Conservation (phyloP, 2,329 filamentous ascomycete genomes). For the Ceratocystis destructans region DNA sequence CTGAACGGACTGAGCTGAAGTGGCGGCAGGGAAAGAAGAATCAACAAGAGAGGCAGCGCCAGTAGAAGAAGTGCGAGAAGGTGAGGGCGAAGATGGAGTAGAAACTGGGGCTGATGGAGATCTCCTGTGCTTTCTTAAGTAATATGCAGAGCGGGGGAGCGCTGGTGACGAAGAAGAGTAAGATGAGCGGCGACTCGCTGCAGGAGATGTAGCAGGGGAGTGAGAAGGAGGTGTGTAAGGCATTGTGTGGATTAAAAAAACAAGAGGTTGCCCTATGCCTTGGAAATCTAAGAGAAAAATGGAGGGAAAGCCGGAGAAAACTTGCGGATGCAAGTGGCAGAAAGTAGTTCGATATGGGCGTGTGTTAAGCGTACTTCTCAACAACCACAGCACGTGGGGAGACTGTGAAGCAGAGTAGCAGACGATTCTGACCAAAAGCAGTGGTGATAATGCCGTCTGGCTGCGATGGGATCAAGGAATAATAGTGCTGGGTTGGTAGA, state of each 20-base stretch:
- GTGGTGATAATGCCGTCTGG: neutral
- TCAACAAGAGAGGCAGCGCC: neutral
- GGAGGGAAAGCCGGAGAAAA: neutral
- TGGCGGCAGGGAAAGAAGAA: conserved; percentile 12
- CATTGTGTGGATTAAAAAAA: conserved; percentile 35
- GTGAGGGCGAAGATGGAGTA: conserved; percentile 6
- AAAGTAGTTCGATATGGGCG: neutral
- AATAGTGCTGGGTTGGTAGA: neutral
- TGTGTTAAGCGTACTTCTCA: neutral
- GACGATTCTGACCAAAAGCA: neutral
- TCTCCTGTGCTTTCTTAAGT: conserved; percentile 49
- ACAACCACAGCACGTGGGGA: neutral
- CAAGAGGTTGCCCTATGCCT: neutral
- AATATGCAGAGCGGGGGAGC: conserved; percentile 51
- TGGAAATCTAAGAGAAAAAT: neutral
- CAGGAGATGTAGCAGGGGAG: conserved; percentile 46
- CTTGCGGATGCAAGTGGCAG: neutral
- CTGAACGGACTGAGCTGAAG: conserved; percentile 7
- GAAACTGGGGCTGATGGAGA: conserved; percentile 32
- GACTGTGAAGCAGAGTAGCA: neutral
- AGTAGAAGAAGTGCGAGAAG: conserved; percentile 12
- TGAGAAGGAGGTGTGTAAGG: conserved; percentile 75
- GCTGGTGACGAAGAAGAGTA: conserved; percentile 37
- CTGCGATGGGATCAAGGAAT: neutral
- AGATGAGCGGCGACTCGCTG: conserved; percentile 46